phyloP scores from a whole-genome alignment of 257 asterid species.

The Forsythia viridissima region DNA sequence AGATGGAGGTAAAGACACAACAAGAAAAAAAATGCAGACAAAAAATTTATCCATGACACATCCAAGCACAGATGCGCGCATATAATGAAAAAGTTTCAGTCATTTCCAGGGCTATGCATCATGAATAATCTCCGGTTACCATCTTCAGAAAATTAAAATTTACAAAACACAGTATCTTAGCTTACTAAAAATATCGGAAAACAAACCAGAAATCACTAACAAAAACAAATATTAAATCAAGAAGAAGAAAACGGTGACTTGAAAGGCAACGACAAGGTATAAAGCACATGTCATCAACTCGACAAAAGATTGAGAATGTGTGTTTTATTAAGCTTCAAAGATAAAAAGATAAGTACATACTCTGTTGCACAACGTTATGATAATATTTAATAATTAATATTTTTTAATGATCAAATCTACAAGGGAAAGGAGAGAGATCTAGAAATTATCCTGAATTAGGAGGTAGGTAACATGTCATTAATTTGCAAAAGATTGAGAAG shows the following conservation, averaged over 20 bases:
- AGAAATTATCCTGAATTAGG: conserved; percentile 11
- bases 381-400: conserved; percentile 5
- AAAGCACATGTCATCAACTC: neutral
- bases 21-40: neutral
- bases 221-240: neutral
- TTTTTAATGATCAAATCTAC: conserved; percentile 17
- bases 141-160: neutral
- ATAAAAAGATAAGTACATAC: neutral
- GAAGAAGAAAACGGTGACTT: neutral
- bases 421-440: neutral
- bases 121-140: neutral
- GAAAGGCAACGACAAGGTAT: neutral
- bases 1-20: neutral
- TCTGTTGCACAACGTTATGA: neutral
- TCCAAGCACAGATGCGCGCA: neutral
- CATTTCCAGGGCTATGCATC: neutral
- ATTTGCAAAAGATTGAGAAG: neutral
- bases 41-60: neutral
- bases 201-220: neutral
- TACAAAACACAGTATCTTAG: neutral
- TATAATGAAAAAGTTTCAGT: neutral
- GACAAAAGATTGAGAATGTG: neutral
- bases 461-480: neutral
- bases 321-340: neutral
- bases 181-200: neutral